Evolutionary conservation across 768 basidiomycete genomes (phyloP), one percentile per base, ranked within the genome.

Genomic region (Leucocoprinus birnbaumii): DNA sequence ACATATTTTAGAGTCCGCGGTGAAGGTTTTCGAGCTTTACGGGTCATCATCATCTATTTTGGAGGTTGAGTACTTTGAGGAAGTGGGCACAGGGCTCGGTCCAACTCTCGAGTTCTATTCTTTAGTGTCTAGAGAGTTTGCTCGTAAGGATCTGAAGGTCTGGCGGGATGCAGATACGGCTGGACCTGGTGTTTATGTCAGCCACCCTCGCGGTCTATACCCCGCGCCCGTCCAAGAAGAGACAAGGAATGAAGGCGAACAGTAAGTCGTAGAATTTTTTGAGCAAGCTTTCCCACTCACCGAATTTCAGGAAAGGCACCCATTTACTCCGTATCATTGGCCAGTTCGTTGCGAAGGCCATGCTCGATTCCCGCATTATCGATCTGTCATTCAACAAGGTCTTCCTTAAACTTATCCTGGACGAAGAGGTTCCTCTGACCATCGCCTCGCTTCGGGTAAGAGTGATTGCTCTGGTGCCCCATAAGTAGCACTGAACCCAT

Each of bases 41-140:
- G 97, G 97, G 1, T 91, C 92, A 0, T 94, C 92, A 2, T 91
- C 89, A 3, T 94, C 94, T 0, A 85, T 98, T 19, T 80, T 99
- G 40, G 97, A 99, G 68, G 94, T 98, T 48, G 95, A 99, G 73
- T 98, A 98, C 73, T 98, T 98, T 64, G 94, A 97, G 65, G 97
- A 99, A 75, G 95, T 98, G 46, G 97, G 97, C 18, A 98, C 96
- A 7, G 97, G 97, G 18, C 76, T 99, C 10, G 97, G 97, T 2
- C 97, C 97, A 6, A 98, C 97, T 22, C 79, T 98, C 21, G 97
- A 99, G 72, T 99, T 99, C 73, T 99, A 98, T 69, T 91, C 95
- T n/a, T 73, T 98, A 48, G 97, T 94, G 7, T 96, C 92, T 41
- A 90, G 87, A 63, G 97, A 98, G 69, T 98, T 98, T 68, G 94